Evolutionary conservation across 2,329 filamentous ascomycete genomes (phyloP).

Genomic region (Claviceps sp.): DNA sequence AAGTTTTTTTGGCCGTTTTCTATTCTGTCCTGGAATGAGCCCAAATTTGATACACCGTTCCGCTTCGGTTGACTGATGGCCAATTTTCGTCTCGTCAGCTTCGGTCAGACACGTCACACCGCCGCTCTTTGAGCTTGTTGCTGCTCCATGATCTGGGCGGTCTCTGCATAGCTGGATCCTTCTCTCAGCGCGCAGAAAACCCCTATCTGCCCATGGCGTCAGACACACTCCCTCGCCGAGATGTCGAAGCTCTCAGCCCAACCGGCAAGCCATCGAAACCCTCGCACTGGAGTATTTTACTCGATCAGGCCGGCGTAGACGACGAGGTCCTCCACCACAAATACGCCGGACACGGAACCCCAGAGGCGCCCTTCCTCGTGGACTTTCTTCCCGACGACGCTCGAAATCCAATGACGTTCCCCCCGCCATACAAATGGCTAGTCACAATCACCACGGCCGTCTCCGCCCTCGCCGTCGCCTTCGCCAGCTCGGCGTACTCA

Average conservation of each 20-base stretch:
- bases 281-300: conserved; percentile 38
- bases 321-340: conserved; percentile 39
- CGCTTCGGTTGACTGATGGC: no score
- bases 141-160: no score
- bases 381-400: conserved; percentile 54
- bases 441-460: conserved; percentile 50
- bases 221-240: conserved; percentile 13
- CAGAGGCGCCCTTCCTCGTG: conserved; percentile 54
- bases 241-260: conserved; percentile 28
- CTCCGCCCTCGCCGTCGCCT: conserved; percentile 55
- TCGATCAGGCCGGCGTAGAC: conserved; percentile 45
- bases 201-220: no score
- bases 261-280: conserved; percentile 15
- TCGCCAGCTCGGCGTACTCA: conserved; percentile 56
- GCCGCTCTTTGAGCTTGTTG: no score
- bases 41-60: no score
- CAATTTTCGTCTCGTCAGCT: no score
- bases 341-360: conserved; percentile 50
- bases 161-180: no score
- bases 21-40: no score
- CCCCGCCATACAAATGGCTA: conserved; percentile 46
- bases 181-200: neutral
- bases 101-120: no score
- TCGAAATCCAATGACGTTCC: conserved; percentile 52
- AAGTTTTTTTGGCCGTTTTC: no score